Evolutionary conservation across 768 basidiomycete species (phyloP), one percentile per base, ranked within the genome.

Genomic region (Neoboletus subvelutipes): DNA sequence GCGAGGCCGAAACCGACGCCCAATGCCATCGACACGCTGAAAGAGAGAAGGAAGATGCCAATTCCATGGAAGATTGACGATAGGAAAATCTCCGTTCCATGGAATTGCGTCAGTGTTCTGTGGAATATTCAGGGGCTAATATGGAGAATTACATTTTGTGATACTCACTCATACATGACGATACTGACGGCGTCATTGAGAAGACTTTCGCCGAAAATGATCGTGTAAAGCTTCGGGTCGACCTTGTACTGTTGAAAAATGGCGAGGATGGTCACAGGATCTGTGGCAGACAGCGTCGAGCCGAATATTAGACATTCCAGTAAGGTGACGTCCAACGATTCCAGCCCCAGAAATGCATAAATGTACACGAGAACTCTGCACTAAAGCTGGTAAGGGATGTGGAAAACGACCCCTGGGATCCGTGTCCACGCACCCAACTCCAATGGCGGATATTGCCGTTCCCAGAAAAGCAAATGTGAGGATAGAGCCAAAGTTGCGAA

Each of bases 171-270:
- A 74, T 98, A 98, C 91, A 99, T 94, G 73, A 98, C 95, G 78
- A 98, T 98, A 81, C 92, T 94, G 67, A 98, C 97, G 20, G 97
- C 97, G 78, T 99, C 97, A 75, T 99, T 99, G 57, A 99, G 76
- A 56, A 99, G 80, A 73, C 88, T 91, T 73, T 98, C 97, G 28
- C 97, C 97, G 67, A 98, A 99, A 62, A 99, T 99, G 73, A 98
- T 83, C 45, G 87, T 90, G 76, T 98, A 98, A 10, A 99, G 80
- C 70, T 98, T 98, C 1, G 97, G 95, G 73, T 99, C 97, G 64
- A 98, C 95, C 71, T 98, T 97, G 78, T 96, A 91, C 65, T 97
- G 92, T 65, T 97, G 94, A 80, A 99, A 99, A 52, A 99, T 98
- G 43, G 96, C 92, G 33, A 99, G 80, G 69, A 99, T 97, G 8